These are phyloP conservation scores for Kurtzmaniella quercitrusa DNA, from an alignment of 1,139 yeast genomes.

Conservation along the genomic window DNA sequence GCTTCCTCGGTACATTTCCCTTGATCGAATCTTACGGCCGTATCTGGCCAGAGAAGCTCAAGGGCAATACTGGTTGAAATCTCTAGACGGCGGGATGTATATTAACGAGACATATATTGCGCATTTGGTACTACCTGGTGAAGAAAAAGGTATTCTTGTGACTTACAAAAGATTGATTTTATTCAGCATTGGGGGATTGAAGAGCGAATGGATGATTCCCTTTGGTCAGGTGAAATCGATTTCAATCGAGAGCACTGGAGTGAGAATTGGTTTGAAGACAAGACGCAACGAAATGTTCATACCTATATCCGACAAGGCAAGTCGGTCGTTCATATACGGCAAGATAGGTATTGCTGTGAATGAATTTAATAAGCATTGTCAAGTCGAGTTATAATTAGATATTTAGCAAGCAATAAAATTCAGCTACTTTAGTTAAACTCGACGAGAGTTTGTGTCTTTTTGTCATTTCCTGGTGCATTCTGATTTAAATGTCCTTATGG, in stretches of 20 bases:
- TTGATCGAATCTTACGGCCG: constrained; percentile 67
- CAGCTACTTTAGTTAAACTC: too few relatives aligned
- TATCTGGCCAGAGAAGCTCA: constrained; percentile 83
- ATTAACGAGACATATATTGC: constrained; percentile 76
- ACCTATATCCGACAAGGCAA: constrained; percentile 68
- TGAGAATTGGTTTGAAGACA: constrained; percentile 59
- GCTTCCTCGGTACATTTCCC: constrained; percentile 70
- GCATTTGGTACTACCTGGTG: constrained; percentile 78
- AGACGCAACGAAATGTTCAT: constrained; percentile 66
- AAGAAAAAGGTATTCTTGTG: constrained; percentile 71
- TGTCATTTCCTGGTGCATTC: too few relatives aligned
- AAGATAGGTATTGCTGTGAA: constrained; percentile 78
- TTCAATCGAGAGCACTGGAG: constrained; percentile 76
- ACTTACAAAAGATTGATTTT: constrained; percentile 70
- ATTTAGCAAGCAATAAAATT: constrained; percentile 1
- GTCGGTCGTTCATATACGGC: constrained; percentile 64
- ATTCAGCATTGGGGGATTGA: constrained; percentile 59
- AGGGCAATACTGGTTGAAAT: constrained; percentile 90
- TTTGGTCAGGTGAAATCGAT: constrained; percentile 64
- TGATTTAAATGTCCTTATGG: not conserved
- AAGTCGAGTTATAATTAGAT: constrained; percentile 25
- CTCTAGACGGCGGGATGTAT: constrained; percentile 74
- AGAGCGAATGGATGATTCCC: constrained; percentile 60
- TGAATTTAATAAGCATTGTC: constrained; percentile 66
- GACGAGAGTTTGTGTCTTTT: too few relatives aligned